These are phyloP conservation scores for Cystoderma amianthinum DNA, from an alignment of 768 basidiomycete genomes.

Conservation along the genomic window DNA sequence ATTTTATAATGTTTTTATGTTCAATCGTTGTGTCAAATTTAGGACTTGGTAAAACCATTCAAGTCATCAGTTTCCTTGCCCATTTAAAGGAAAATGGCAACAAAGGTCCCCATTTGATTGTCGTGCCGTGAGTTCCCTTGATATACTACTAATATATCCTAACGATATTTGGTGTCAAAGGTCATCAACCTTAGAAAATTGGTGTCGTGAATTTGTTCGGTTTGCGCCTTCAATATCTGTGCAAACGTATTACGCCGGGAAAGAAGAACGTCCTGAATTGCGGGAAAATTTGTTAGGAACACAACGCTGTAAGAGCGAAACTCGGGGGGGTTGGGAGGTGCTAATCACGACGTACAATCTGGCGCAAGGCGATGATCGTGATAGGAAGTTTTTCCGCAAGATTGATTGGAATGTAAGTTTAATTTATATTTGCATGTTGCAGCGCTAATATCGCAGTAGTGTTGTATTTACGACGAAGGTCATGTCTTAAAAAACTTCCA, in stretches of 20 bases:
- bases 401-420: conserved; percentile 86
- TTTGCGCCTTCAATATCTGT: conserved; percentile 85
- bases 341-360: conserved; percentile 95
- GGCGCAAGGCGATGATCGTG: conserved; percentile 83
- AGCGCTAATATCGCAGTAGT: conserved; percentile 37
- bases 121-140: conserved; percentile 76
- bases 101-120: conserved; percentile 84
- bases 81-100: conserved; percentile 75
- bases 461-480: conserved; percentile 94
- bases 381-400: conserved; percentile 89
- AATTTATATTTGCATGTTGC: background rate
- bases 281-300: conserved; percentile 67
- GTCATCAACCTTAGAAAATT: conserved; percentile 95
- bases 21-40: too few species aligned
- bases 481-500: conserved; percentile 97
- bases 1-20: conserved; percentile 4
- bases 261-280: conserved; percentile 73
- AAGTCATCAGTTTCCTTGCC: conserved; percentile 96
- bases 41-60: conserved; percentile 98
- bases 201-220: conserved; percentile 92
- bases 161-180: conserved; percentile 33
- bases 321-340: conserved; percentile 77
- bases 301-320: conserved; percentile 36
- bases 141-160: background rate
- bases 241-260: conserved; percentile 90